A percentile compares a stretch with the other conserved stretches of the same genome.
Evolutionary conservation across 2,329 filamentous ascomycete species (phyloP).

Genomic region (Epichloe hybrida): DNA sequence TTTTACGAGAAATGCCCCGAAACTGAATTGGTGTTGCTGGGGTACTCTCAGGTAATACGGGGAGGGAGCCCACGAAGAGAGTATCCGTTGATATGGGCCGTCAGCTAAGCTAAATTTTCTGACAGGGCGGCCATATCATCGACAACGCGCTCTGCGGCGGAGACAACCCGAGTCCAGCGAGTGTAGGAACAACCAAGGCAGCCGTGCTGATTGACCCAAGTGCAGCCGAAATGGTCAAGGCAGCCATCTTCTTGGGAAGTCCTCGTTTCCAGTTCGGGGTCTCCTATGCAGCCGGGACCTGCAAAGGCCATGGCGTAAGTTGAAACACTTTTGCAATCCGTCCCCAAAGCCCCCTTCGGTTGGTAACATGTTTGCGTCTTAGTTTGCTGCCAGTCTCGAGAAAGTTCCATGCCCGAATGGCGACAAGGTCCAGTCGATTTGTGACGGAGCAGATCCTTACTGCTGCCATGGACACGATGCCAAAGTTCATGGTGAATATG

Average conservation of each 20-base stretch:
- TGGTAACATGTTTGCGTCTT: background rate
- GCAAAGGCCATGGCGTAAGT: background rate
- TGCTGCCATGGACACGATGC: constrained; percentile 42
- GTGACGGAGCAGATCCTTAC: constrained; percentile 49
- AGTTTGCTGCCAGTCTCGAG: constrained; percentile 47
- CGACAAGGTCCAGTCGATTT: constrained; percentile 49
- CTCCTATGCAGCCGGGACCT: constrained; percentile 38
- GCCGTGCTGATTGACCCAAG: constrained; percentile 28
- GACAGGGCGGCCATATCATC: constrained; percentile 48
- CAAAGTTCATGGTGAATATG: background rate
- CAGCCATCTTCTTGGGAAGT: constrained; percentile 51
- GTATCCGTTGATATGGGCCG: too few relatives aligned
- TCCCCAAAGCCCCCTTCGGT: too few relatives aligned
- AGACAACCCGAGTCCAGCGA: constrained; percentile 21
- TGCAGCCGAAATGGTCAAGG: constrained; percentile 43
- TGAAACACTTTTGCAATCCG: too few relatives aligned
- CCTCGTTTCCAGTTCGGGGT: constrained; percentile 42
- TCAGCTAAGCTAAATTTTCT: background rate
- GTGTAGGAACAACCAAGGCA: constrained; percentile 24
- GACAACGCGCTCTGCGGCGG: constrained; percentile 52
- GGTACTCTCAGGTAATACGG: constrained; percentile 42
- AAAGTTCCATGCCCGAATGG: constrained; percentile 42
- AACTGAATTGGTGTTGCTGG: constrained; percentile 45
- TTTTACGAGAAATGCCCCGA: constrained; percentile 43
- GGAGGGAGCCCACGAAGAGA: background rate